Evolutionary conservation across 208 protist species (phyloP).

Genomic region (Leishmania martiniquensis): DNA sequence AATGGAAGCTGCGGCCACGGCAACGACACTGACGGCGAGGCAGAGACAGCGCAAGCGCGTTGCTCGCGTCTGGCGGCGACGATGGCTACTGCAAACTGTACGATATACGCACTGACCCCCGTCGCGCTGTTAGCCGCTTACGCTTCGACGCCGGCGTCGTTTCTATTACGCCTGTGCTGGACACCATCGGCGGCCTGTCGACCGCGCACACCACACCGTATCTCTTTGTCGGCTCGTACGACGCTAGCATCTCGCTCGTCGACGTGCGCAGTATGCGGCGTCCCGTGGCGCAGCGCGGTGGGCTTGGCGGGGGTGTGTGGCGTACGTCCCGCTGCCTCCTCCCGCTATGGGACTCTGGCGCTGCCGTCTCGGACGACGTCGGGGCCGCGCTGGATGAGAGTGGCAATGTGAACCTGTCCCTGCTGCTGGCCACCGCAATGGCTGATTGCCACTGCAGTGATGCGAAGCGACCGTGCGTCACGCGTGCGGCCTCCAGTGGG

Average conservation of each 20-base stretch:
- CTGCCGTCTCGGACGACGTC: neutral
- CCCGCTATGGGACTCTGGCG: conserved; percentile 7
- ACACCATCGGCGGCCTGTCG: conserved; percentile 1
- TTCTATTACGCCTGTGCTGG: conserved; percentile 65
- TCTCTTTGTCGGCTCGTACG: conserved; percentile 80
- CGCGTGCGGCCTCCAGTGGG: conserved; percentile 2
- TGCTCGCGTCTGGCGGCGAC: conserved; percentile 77
- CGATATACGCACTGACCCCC: conserved; percentile 42
- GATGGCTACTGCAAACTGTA: conserved; percentile 74
- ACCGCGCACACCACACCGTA: conserved; percentile 40
- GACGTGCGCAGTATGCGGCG: conserved; percentile 55
- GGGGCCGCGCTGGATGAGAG: neutral
- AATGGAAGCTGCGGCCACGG: neutral
- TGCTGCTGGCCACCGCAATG: neutral
- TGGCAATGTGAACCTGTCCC: conserved; percentile 12
- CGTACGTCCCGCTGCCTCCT: conserved; percentile 61
- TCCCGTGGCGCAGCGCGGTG: conserved; percentile 42
- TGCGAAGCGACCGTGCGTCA: neutral
- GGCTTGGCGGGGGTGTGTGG: conserved; percentile 84
- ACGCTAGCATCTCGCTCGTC: conserved; percentile 74
- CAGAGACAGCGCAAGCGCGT: conserved; percentile 11
- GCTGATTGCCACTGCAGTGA: neutral
- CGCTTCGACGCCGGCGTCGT: conserved; percentile 81
- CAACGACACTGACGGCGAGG: neutral
- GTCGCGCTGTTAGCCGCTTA: conserved; percentile 29